Evolutionary conservation across 352 stramenopile species (phyloP).

Genomic region (Phytophthora multivora): DNA sequence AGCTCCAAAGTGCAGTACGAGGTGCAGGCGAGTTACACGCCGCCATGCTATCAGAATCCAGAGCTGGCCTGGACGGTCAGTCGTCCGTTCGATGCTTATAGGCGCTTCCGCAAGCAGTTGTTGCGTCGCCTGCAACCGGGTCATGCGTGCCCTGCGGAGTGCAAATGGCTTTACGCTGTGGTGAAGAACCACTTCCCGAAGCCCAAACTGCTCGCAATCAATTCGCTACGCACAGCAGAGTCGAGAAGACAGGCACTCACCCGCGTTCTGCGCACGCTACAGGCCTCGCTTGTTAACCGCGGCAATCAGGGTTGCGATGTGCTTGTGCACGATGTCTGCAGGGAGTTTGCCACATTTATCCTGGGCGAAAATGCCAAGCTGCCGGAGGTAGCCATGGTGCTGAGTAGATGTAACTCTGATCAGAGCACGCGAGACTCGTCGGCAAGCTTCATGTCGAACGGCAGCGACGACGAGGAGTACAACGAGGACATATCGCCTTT

Average conservation of each 20-base stretch:
- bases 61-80: slow-evolving; percentile 34
- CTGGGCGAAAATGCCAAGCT: slow-evolving; percentile 31
- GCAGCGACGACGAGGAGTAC: slow-evolving; percentile 27
- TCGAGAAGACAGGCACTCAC: slow-evolving; percentile 31
- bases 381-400: slow-evolving; percentile 17
- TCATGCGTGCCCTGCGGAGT: slow-evolving; percentile 39
- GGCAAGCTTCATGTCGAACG: slow-evolving; percentile 24
- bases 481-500: slow-evolving; percentile 15
- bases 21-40: slow-evolving; percentile 31
- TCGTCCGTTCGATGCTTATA: slow-evolving; percentile 47
- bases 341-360: slow-evolving; percentile 34
- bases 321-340: slow-evolving; percentile 31
- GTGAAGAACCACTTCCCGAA: slow-evolving; percentile 46
- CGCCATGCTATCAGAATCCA: slow-evolving; percentile 16
- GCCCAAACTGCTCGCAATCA: slow-evolving; percentile 30
- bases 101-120: slow-evolving; percentile 44
- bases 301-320: slow-evolving; percentile 38
- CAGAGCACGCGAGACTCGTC: slow-evolving; percentile 34
- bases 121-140: slow-evolving; percentile 22
- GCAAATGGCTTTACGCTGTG: slow-evolving; percentile 41
- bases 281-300: slow-evolving; percentile 35
- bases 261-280: slow-evolving; percentile 32
- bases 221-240: slow-evolving; percentile 32
- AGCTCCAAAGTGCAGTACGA: slow-evolving; percentile 27
- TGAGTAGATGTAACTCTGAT: slow-evolving; percentile 28